Evolutionary conservation across 208 protist species (phyloP).

Genomic region (Crithidia fasciculata): DNA sequence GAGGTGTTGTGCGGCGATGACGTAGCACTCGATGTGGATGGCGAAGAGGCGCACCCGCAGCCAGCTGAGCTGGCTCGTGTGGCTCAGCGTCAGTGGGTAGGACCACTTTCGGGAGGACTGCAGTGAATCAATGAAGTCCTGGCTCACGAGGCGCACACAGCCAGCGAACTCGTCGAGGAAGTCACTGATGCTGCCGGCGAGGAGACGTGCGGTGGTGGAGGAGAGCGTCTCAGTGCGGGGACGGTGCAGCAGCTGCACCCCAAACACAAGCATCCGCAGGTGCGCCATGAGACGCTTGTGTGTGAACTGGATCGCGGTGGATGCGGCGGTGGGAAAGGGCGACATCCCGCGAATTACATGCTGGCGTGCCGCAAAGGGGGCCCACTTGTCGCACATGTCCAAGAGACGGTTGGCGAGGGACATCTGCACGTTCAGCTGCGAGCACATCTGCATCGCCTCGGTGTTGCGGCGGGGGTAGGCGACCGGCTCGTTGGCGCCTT

Average conservation of each 20-base stretch:
- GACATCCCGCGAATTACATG: conserved; percentile 30
- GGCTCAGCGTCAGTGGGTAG: conserved; percentile 29
- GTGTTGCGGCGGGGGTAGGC: conserved; percentile 15
- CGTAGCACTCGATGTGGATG: conserved; percentile 39
- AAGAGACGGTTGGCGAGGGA: conserved; percentile 16
- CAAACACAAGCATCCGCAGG: conserved; percentile 36
- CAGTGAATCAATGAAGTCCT: conserved; percentile 46
- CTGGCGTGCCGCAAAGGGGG: conserved; percentile 27
- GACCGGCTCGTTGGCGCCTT: not conserved
- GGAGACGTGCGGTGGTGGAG: conserved; percentile 11
- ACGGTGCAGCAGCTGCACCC: conserved; percentile 38
- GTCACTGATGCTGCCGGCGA: conserved; percentile 22
- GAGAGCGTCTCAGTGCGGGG: conserved; percentile 16
- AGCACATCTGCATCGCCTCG: conserved; percentile 37
- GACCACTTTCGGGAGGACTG: conserved; percentile 36
- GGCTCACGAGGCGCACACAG: conserved; percentile 24
- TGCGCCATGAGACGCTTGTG: conserved; percentile 29
- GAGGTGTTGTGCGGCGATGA: conserved; percentile 19
- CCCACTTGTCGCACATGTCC: conserved; percentile 40
- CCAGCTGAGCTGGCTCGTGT: conserved; percentile 33
- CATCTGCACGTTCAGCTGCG: conserved; percentile 36
- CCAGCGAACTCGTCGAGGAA: conserved; percentile 41
- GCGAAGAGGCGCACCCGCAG: conserved; percentile 27
- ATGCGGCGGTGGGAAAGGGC: conserved; percentile 25
- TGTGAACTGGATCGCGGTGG: conserved; percentile 10